Evolutionary conservation across 2,329 filamentous ascomycete species (phyloP).

Genomic region (Dactylella cylindrospora): DNA sequence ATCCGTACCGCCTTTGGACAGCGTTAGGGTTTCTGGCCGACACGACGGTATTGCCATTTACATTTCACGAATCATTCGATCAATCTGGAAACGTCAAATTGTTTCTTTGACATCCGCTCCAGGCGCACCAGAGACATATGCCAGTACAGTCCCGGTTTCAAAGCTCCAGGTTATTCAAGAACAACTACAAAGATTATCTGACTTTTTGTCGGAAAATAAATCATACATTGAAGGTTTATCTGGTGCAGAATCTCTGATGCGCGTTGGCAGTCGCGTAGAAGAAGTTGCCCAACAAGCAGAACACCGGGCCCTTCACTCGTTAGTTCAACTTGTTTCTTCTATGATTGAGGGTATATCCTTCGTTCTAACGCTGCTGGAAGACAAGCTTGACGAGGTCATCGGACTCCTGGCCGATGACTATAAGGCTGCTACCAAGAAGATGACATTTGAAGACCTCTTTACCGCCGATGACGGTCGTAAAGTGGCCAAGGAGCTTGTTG

Average conservation of each 20-base stretch:
- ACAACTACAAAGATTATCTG: constrained; percentile 73
- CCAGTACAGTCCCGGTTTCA: constrained; percentile 64
- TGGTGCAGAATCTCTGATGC: constrained; percentile 81
- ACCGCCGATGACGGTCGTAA: constrained; percentile 77
- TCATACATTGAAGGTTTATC: constrained; percentile 89
- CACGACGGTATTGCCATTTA: constrained; percentile 88
- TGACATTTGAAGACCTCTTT: constrained; percentile 89
- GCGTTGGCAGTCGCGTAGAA: constrained; percentile 78
- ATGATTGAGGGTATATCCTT: constrained; percentile 97
- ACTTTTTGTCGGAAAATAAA: constrained; percentile 84
- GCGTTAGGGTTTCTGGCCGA: constrained; percentile 81
- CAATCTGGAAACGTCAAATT: constrained; percentile 84
- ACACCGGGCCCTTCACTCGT: constrained; percentile 83
- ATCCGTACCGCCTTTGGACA: constrained; percentile 59
- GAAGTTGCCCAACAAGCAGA: constrained; percentile 91
- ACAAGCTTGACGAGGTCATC: constrained; percentile 86
- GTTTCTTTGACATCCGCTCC: constrained; percentile 56
- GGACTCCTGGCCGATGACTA: constrained; percentile 70
- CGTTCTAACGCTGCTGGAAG: constrained; percentile 89
- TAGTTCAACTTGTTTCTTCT: constrained; percentile 81
- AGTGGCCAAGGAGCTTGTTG: constrained; percentile 89
- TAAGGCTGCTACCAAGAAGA: constrained; percentile 68
- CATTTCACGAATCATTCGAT: constrained; percentile 80
- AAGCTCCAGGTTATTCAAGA: constrained; percentile 79
- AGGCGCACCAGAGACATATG: constrained; percentile 64